Evolutionary conservation across 2,329 filamentous ascomycete species (phyloP).

Genomic region (Hypoxylon sp.): DNA sequence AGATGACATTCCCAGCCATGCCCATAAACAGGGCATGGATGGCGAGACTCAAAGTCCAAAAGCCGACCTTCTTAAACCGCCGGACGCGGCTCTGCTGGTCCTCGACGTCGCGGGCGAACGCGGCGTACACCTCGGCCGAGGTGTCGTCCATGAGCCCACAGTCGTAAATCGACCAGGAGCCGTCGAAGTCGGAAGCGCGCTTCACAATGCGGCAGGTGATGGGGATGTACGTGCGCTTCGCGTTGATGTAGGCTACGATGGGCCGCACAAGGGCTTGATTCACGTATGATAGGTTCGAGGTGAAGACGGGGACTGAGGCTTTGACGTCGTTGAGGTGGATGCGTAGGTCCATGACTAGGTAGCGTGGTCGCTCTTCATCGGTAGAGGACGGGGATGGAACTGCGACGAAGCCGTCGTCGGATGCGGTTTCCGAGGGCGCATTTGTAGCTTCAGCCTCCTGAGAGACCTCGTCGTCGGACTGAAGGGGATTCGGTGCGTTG

Average conservation of each 20-base stretch:
- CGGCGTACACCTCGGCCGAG: conserved; percentile 93
- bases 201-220: conserved; percentile 97
- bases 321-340: conserved; percentile 96
- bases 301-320: conserved; percentile 93
- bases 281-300: conserved; percentile 90
- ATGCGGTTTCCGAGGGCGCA: conserved; percentile 8
- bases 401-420: conserved; percentile 16
- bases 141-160: conserved; percentile 94
- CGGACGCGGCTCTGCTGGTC: conserved; percentile 89
- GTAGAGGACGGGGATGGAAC: conserved; percentile 17
- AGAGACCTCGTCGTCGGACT: conserved; percentile 35
- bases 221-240: conserved; percentile 93
- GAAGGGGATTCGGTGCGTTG: conserved; percentile 42
- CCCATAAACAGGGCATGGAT: conserved; percentile 96
- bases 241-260: conserved; percentile 98
- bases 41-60: conserved; percentile 94
- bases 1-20: conserved; percentile 85
- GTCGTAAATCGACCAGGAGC: conserved; percentile 94
- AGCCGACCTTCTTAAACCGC: conserved; percentile 93
- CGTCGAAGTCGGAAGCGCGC: conserved; percentile 88
- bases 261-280: conserved; percentile 96
- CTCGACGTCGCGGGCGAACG: conserved; percentile 91
- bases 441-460: conserved; percentile 30
- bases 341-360: conserved; percentile 93
- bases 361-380: conserved; percentile 76